Base-by-base conservation (phyloP, 2,329 filamentous ascomycete genomes). In the Colletotrichum siamense region DNA sequence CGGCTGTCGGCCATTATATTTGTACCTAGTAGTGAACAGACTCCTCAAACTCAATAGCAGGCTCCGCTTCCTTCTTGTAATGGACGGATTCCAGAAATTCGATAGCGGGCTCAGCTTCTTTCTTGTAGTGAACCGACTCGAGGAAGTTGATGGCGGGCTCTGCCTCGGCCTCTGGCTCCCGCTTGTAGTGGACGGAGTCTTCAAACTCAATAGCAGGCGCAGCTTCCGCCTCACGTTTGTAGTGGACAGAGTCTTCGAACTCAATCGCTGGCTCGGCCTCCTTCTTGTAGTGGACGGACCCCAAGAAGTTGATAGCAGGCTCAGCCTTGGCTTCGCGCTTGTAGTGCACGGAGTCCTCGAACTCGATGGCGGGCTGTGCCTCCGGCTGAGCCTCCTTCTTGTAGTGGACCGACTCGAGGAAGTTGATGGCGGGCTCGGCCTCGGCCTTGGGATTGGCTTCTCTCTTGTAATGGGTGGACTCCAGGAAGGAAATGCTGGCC, bases 301-400 rank as follows among this genome's bases (percentile, higher is more conserved):
- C 66, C 8, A 72, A 16, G 61, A 67, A 72, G 4, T 66, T 63
- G 62, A 67, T 72, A 10, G 62, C 62, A 24, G 62, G 69, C n/a
- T 62, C 59, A 10, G 59, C 59, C 44, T 72, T 49, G 12, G 61
- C 69, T n/a, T 57, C 49, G n/a, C 52, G 34, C 44, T 72, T 66
- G 70, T 71, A 71, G 30, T 71, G 69, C 8, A 71, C 69, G 8
- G 70, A 67, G 16, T 72, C 69, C 8, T 59, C 24, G 52, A 73
- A 73, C 6, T 65, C 22, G 55, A 73, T 73, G 13, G 70, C 49
- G 12, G 70, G 70, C 15, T 67, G 15, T 8, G 70, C 70, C n/a
- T 68, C 55, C 15, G 70, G 44, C 18, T 62, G n/a, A 13, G 70
- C 52, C 15, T 67, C 64, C n/a, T 49, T 67, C 63, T 73, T 73